Percentiles rank a stretch among this genome's conserved stretches.
phyloP scores from a whole-genome alignment of 495 filamentous ascomycete genomes.

The Sabuloglossum arenarium region DNA sequence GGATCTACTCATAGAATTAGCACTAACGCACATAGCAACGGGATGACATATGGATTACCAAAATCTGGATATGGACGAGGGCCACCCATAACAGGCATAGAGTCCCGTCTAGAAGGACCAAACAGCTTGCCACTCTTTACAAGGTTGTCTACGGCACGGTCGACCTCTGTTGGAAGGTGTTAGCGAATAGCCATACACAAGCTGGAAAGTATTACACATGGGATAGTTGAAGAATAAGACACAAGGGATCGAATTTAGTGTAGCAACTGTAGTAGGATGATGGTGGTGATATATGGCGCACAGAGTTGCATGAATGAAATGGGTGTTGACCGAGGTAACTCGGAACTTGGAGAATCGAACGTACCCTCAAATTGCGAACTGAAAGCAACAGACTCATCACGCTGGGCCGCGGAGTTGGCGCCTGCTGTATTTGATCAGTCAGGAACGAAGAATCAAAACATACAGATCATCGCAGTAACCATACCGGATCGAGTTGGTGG shows the following conservation, averaged over 20 bases:
- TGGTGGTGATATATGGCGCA: too few species aligned
- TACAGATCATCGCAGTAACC: conserved; percentile 18
- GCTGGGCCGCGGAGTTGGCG: conserved; percentile 51
- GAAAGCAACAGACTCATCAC: conserved; percentile 65
- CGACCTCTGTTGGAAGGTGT: conserved; percentile 49
- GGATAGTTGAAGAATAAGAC: background rate
- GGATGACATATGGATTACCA: conserved; percentile 17
- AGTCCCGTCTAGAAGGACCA: conserved; percentile 61
- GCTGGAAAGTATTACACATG: background rate
- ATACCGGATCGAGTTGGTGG: conserved; percentile 78
- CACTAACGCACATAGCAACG: background rate
- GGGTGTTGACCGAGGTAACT: background rate
- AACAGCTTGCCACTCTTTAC: conserved; percentile 92
- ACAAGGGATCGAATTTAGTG: background rate
- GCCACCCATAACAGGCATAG: conserved; percentile 45
- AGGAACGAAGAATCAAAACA: conserved; percentile 2
- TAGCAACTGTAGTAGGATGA: too few species aligned
- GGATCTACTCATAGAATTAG: conserved; percentile 12
- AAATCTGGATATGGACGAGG: conserved; percentile 37
- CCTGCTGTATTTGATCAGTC: conserved; percentile 23
- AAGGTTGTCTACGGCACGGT: conserved; percentile 86
- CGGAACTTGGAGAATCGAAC: conserved; percentile 9
- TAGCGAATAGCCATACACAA: conserved; percentile 8
- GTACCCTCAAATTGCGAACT: conserved; percentile 81
- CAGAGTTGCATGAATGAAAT: background rate